Evolutionary conservation across 257 asterid genomes (phyloP).

Genomic region (Coffea canephora): DNA sequence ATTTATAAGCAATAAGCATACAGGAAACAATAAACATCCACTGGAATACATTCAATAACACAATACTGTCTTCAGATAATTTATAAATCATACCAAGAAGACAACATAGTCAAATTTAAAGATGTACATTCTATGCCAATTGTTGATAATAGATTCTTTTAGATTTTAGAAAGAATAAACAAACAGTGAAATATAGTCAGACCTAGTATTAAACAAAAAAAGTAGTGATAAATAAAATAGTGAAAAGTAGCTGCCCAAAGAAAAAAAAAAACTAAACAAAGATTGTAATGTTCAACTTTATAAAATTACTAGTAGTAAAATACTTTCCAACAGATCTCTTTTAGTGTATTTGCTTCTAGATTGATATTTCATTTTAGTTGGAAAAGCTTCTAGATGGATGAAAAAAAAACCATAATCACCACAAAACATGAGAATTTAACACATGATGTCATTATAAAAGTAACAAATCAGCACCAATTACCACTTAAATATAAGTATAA

Average conservation of each 20-base stretch:
- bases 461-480: background rate
- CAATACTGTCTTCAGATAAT: too few species aligned
- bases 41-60: background rate
- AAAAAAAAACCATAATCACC: background rate
- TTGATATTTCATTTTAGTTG: background rate
- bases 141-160: background rate
- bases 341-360: background rate
- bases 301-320: background rate
- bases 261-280: too few species aligned
- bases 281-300: background rate
- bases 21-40: background rate
- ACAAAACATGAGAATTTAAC: background rate
- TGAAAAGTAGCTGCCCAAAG: background rate
- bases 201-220: background rate
- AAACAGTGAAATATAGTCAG: background rate
- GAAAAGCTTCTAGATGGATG: background rate
- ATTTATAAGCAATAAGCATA: too few species aligned
- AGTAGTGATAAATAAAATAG: too few species aligned
- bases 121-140: background rate
- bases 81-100: background rate
- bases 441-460: background rate
- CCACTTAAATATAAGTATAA: background rate
- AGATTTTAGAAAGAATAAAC: background rate
- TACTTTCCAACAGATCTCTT: background rate
- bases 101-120: background rate